phyloP scores from a whole-genome alignment of 2,329 filamentous ascomycete genomes.

The Paecilomyces dactylethromorphus region DNA sequence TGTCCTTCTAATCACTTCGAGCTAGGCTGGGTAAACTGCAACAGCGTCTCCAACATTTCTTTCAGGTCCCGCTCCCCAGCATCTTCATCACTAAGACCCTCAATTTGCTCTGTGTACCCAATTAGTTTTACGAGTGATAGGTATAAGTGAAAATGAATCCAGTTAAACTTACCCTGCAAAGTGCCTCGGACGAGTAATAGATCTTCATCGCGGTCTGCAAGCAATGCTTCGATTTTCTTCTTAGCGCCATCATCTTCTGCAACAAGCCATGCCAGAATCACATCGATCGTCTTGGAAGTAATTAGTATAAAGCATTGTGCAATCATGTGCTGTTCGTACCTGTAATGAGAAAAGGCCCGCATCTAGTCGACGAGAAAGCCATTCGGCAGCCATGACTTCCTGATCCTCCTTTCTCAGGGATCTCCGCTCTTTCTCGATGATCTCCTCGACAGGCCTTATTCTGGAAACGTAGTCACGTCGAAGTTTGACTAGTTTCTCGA shows the following conservation, averaged over 20 bases:
- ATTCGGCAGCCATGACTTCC: constrained; percentile 60
- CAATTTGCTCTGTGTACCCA: constrained; percentile 49
- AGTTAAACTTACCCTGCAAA: constrained; percentile 49
- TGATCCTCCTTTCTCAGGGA: constrained; percentile 51
- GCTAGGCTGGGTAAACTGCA: constrained; percentile 25
- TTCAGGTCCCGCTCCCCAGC: constrained; percentile 49
- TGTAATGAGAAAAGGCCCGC: constrained; percentile 80
- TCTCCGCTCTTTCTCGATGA: constrained; percentile 54
- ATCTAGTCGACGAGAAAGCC: constrained; percentile 69
- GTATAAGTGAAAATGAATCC: not conserved
- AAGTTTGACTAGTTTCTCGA: constrained; percentile 62
- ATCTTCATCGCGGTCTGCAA: constrained; percentile 63
- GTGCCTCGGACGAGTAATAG: constrained; percentile 59
- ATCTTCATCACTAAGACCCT: constrained; percentile 50
- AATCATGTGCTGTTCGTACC: constrained; percentile 20
- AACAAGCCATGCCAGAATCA: constrained; percentile 80
- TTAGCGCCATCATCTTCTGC: constrained; percentile 79
- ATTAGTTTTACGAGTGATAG: constrained; percentile 9
- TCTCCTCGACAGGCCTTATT: constrained; percentile 56
- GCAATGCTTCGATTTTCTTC: constrained; percentile 54
- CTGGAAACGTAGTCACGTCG: constrained; percentile 63
- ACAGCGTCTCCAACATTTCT: constrained; percentile 61
- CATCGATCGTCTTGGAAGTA: constrained; percentile 58
- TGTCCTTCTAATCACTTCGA: not conserved
- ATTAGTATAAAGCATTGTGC: not conserved